Evolutionary conservation across 2,329 filamentous ascomycete species (phyloP).

Genomic region (Colletotrichum camelliae): DNA sequence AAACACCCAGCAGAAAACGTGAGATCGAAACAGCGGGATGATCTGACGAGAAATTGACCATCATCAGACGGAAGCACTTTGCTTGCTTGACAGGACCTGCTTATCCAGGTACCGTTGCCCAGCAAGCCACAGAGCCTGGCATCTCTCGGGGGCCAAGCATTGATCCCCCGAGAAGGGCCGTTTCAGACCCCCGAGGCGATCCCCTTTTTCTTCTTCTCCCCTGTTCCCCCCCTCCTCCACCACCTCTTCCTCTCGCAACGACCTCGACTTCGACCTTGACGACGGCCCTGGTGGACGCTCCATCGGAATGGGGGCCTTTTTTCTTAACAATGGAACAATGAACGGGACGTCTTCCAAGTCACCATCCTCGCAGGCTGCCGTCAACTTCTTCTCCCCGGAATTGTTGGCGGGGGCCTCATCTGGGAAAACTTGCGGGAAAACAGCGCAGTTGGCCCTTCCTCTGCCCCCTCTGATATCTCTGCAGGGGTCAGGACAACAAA

Average conservation of each 20-base stretch:
- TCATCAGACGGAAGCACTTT: neutral
- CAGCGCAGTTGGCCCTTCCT: neutral
- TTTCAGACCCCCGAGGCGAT: constrained; percentile 23
- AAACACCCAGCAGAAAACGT: neutral
- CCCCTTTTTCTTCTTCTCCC: neutral
- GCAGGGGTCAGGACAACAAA: neutral
- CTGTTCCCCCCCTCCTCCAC: neutral
- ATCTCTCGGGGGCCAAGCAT: constrained; percentile 5
- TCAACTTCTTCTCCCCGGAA: neutral
- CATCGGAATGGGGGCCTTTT: neutral
- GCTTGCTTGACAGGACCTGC: neutral
- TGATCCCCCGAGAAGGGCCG: constrained; percentile 1
- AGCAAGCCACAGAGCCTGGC: neutral
- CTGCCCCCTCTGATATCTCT: neutral
- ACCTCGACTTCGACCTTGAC: neutral
- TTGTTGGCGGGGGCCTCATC: constrained; percentile 1
- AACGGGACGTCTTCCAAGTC: neutral
- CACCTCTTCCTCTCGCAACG: neutral
- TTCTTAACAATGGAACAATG: neutral
- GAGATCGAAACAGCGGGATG: constrained; percentile 17
- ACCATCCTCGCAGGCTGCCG: neutral
- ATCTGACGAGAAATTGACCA: constrained; percentile 8
- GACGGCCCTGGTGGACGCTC: neutral
- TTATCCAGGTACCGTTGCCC: neutral
- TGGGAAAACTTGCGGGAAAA: constrained; percentile 13